Percentiles rank a stretch among this genome's conserved stretches.
phyloP scores from a whole-genome alignment of 1,139 yeast species.

The Hemisphaericaspora lyxosophila region DNA sequence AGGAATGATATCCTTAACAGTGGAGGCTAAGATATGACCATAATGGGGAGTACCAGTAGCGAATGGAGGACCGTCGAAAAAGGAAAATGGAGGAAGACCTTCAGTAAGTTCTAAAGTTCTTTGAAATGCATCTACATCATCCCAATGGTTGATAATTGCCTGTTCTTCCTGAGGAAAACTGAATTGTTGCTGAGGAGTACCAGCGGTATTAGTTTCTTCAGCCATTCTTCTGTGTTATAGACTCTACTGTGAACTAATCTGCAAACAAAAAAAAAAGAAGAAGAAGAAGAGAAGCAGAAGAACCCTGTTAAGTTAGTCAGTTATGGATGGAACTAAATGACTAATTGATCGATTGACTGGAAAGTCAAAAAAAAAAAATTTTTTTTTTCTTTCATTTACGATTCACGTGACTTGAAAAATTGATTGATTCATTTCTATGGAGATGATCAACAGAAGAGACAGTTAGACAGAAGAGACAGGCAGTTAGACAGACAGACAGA shows the following conservation, averaged over 20 bases:
- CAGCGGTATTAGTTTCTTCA: slow-evolving; percentile 17
- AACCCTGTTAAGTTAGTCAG: too few relatives aligned
- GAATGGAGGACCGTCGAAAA: slow-evolving; percentile 98
- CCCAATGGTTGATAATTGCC: slow-evolving; percentile 76
- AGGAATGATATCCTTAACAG: slow-evolving; percentile 95
- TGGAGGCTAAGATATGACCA: slow-evolving; percentile 95
- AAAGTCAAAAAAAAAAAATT: too few relatives aligned
- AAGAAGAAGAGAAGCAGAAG: too few relatives aligned
- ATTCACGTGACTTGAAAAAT: too few relatives aligned
- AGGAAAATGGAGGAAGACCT: slow-evolving; percentile 84
- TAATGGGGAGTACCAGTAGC: slow-evolving; percentile 99
- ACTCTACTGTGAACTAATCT: neutral
- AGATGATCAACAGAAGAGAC: too few relatives aligned
- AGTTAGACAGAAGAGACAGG: too few relatives aligned
- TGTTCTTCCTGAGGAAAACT: slow-evolving; percentile 90
- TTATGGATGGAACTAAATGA: too few relatives aligned
- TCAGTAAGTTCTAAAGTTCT: slow-evolving; percentile 79
- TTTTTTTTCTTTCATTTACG: too few relatives aligned
- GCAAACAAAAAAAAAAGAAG: neutral
- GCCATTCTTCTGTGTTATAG: slow-evolving; percentile 22
- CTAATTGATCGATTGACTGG: too few relatives aligned
- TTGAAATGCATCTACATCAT: slow-evolving; percentile 88
- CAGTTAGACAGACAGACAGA: too few relatives aligned
- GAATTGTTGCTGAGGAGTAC: slow-evolving; percentile 29
- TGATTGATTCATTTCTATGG: too few relatives aligned